Evolutionary conservation across 2,329 filamentous ascomycete genomes (phyloP).

Genomic region (Arthrobotrys musiformis): DNA sequence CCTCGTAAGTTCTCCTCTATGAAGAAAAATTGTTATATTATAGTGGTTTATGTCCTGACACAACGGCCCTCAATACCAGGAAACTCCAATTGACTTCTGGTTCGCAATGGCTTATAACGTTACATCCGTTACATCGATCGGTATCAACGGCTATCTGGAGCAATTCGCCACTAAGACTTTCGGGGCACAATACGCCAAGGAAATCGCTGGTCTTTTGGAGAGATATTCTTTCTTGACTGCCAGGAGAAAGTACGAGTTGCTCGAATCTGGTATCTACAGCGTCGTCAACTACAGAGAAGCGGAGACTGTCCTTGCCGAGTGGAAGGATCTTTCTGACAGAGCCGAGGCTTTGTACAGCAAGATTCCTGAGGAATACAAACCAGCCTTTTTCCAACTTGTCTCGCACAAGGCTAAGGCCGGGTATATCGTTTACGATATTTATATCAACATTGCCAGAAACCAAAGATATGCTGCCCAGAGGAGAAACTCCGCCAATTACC

Average conservation of each 20-base stretch:
- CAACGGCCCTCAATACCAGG: slow-evolving; percentile 58
- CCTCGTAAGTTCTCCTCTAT: slow-evolving; percentile 61
- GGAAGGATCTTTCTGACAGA: slow-evolving; percentile 67
- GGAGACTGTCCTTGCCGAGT: slow-evolving; percentile 69
- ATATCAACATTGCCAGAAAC: slow-evolving; percentile 68
- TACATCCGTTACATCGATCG: slow-evolving; percentile 62
- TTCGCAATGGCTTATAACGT: slow-evolving; percentile 76
- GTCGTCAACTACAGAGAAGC: slow-evolving; percentile 74
- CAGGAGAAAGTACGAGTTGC: slow-evolving; percentile 72
- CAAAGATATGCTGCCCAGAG: slow-evolving; percentile 69
- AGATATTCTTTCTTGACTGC: slow-evolving; percentile 70
- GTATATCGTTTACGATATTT: slow-evolving; percentile 69
- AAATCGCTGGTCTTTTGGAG: slow-evolving; percentile 68
- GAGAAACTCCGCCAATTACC: slow-evolving; percentile 69
- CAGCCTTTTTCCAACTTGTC: slow-evolving; percentile 73
- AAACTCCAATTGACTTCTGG: slow-evolving; percentile 75
- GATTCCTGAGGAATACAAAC: slow-evolving; percentile 66
- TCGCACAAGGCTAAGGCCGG: slow-evolving; percentile 72
- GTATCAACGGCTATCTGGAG: slow-evolving; percentile 69
- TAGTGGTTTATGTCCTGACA: neutral
- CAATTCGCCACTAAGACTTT: slow-evolving; percentile 72
- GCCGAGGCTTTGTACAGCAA: slow-evolving; percentile 70
- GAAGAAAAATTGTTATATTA: neutral
- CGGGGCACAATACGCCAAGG: slow-evolving; percentile 64
- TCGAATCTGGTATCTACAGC: slow-evolving; percentile 71